phyloP scores from a whole-genome alignment of 768 basidiomycete species.

The Trametes sanguinea region DNA sequence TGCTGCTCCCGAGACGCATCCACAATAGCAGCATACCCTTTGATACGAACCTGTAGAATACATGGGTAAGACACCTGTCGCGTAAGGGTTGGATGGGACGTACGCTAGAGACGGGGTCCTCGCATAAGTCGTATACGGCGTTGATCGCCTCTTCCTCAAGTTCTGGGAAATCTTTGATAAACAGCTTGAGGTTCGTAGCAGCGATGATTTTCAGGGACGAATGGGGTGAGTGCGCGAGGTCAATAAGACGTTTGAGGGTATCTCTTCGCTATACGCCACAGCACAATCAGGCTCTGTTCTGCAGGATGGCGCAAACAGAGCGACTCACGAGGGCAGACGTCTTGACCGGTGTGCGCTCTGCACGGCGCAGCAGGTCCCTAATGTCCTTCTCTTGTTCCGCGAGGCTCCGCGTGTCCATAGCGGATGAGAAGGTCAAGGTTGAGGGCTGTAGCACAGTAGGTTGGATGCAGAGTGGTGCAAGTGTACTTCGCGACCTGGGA shows the following conservation, averaged over 20 bases:
- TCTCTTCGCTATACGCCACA: constrained; percentile 47
- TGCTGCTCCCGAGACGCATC: constrained; percentile 48
- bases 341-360: constrained; percentile 41
- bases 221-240: constrained; percentile 50
- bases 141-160: constrained; percentile 76
- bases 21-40: constrained; percentile 65
- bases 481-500: neutral
- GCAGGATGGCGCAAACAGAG: neutral
- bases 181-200: constrained; percentile 55
- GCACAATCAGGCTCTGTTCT: constrained; percentile 1
- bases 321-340: constrained; percentile 42
- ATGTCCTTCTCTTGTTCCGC: constrained; percentile 43
- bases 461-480: neutral
- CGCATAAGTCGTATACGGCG: constrained; percentile 77
- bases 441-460: neutral
- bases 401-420: constrained; percentile 31
- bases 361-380: constrained; percentile 45
- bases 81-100: constrained; percentile 15
- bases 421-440: neutral
- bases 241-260: constrained; percentile 54
- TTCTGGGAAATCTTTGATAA: constrained; percentile 69
- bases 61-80: neutral
- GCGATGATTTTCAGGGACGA: constrained; percentile 55
- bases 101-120: constrained; percentile 61
- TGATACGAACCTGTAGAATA: constrained; percentile 58